Base-by-base conservation (phyloP, 2,329 filamentous ascomycete species). In the Fusarium beomiforme region DNA sequence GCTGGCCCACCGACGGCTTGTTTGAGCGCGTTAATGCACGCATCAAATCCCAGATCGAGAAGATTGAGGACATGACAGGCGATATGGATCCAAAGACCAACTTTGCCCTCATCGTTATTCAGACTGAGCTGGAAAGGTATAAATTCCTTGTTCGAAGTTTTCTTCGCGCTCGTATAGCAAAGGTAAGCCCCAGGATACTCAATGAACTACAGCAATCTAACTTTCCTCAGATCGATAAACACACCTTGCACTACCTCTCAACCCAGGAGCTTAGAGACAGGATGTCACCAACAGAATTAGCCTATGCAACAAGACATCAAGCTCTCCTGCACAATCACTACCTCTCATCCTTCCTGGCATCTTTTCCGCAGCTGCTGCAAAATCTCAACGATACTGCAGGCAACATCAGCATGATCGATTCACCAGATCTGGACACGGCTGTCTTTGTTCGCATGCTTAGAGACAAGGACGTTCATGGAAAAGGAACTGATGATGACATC, bases 111-210 rank as follows among this genome's bases (percentile, higher is more conserved):
- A 97, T 98, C 51, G 92, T 99, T 69, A 91, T 98, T 59, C 96
- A 99, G 84, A 98, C 97, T 10, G 96, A 99, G 83, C 88, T 99
- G 59, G 95, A 98, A 80, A 88, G 96, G 47, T 97, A 93, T 82
- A 97, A 97, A 83, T 99, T 94, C 78, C 86, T 99, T 24, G 88
- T 98, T 21, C 88, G 96, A 67, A 92, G 92, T 71, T 92, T 95
- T 72, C 82, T 99, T 60, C 88, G 97, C 57, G 91, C 93, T 13
- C 88, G 96, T n/a, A 90, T 98, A 62, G 90, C 93, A 58, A 98
- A 99, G 88, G 93, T 93, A 83, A 67, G 64, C 29, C 76, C 19
- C 24, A 8, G 10, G 6, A 12, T 4, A n/a, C 2, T 34, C 23
- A 23, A 31, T 34, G 9, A 8, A n/a, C 14, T n/a, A 29, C 17